These are phyloP conservation scores for Kitagawia praeruptora DNA, from an alignment of 129 eudicot genomes.

Conservation along the genomic window DNA sequence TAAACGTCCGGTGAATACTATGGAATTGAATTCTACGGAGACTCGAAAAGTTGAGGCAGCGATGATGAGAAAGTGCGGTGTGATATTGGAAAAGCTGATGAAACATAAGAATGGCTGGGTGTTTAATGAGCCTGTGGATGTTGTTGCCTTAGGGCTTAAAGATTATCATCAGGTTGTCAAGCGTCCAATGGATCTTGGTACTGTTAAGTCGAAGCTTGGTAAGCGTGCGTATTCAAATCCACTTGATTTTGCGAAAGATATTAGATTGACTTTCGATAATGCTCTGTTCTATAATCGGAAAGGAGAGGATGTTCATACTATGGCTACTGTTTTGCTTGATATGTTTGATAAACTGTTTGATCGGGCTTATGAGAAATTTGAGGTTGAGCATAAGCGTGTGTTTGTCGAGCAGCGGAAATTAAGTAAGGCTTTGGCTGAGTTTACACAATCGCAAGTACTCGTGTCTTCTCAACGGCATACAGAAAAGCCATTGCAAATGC, in stretches of 20 bases:
- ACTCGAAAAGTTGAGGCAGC: neutral
- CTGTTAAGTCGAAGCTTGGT: slow-evolving; percentile 31
- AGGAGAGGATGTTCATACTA: slow-evolving; percentile 33
- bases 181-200: slow-evolving; percentile 55
- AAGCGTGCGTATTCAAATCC: slow-evolving; percentile 31
- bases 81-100: slow-evolving; percentile 30
- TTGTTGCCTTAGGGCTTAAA: slow-evolving; percentile 24
- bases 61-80: slow-evolving; percentile 10
- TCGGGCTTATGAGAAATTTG: slow-evolving; percentile 7
- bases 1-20: neutral
- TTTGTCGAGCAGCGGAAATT: neutral
- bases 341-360: slow-evolving; percentile 3
- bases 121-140: slow-evolving; percentile 46
- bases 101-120: slow-evolving; percentile 44
- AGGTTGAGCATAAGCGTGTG: neutral
- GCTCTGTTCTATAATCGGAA: slow-evolving; percentile 41
- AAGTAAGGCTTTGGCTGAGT: neutral
- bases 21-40: neutral
- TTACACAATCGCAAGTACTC: neutral
- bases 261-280: slow-evolving; percentile 36
- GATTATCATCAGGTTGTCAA: slow-evolving; percentile 41
- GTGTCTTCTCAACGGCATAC: neutral
- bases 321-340: slow-evolving; percentile 10
- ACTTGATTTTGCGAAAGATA: slow-evolving; percentile 39
- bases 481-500: neutral